Evolutionary conservation across 441 rosid genomes (phyloP).

Genomic region (Melastoma candidum): DNA sequence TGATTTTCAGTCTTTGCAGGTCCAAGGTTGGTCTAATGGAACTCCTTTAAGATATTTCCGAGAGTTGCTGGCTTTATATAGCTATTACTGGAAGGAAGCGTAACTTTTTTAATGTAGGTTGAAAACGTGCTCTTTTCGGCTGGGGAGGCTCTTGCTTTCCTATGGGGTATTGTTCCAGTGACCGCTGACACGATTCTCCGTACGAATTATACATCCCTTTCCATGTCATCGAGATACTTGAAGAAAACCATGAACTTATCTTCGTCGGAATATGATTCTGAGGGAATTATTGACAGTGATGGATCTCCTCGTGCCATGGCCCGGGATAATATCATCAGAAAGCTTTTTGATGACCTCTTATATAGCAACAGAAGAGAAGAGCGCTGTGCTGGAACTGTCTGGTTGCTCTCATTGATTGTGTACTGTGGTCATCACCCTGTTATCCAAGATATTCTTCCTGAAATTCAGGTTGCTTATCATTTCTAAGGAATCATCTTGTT

Average conservation of each 20-base stretch:
- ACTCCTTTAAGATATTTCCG: not conserved
- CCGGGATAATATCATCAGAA: conserved; percentile 62
- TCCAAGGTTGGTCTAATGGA: conserved; percentile 57
- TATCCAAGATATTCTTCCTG: conserved; percentile 85
- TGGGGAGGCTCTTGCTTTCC: conserved; percentile 90
- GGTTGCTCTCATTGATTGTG: conserved; percentile 87
- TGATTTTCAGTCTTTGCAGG: conserved; percentile 77
- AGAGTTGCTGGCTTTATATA: conserved; percentile 5
- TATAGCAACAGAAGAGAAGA: conserved; percentile 93
- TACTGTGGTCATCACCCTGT: conserved; percentile 83
- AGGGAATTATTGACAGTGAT: conserved; percentile 33
- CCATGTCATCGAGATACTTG: conserved; percentile 78
- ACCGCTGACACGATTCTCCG: conserved; percentile 84
- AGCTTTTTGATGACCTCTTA: conserved; percentile 79
- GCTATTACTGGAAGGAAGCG: conserved; percentile 9
- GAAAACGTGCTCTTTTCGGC: conserved; percentile 96
- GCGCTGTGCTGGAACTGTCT: conserved; percentile 96
- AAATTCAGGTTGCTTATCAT: conserved; percentile 73
- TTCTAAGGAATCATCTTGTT: not conserved
- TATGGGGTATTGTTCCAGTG: conserved; percentile 95
- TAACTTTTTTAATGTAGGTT: conserved; percentile 39
- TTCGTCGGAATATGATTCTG: conserved; percentile 29
- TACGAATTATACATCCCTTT: conserved; percentile 86
- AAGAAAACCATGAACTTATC: conserved; percentile 62
- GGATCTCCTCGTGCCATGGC: conserved; percentile 41